Conservation (phyloP, 2,329 filamentous ascomycete genomes). For the Polytolypa hystricis region DNA sequence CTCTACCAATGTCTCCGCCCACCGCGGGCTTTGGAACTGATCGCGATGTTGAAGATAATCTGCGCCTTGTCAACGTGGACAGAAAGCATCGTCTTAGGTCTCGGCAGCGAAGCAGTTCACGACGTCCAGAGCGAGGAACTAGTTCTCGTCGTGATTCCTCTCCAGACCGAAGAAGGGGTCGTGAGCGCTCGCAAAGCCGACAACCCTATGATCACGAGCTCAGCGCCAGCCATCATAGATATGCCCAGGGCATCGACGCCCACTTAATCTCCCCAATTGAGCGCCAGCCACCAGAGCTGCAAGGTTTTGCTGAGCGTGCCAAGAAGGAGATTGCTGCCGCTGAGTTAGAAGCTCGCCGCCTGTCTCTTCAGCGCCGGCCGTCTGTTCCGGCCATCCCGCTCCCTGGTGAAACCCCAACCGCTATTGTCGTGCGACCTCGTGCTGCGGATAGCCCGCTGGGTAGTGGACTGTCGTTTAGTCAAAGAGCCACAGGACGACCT, state of each 20-base stretch:
- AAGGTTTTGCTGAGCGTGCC: constrained; percentile 48
- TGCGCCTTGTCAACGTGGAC: constrained; percentile 35
- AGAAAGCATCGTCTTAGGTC: constrained; percentile 35
- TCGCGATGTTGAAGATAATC: constrained; percentile 52
- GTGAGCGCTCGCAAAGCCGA: constrained; percentile 26
- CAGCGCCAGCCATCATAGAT: constrained; percentile 1
- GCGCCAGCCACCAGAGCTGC: constrained; percentile 15
- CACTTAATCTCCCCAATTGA: constrained; percentile 1
- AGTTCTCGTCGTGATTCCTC: constrained; percentile 36
- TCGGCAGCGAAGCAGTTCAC: constrained; percentile 42
- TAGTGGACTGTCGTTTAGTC: constrained; percentile 21
- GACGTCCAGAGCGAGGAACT: constrained; percentile 34
- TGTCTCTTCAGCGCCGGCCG: constrained; percentile 69
- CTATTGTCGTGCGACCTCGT: constrained; percentile 24
- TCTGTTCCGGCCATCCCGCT: constrained; percentile 71
- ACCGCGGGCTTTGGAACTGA: constrained; percentile 44
- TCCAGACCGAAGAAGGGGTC: constrained; percentile 32
- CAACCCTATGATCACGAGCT: constrained; percentile 18
- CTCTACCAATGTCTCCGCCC: constrained; percentile 59
- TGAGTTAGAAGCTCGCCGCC: constrained; percentile 77
- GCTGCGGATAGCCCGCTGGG: constrained; percentile 36
- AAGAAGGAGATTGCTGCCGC: constrained; percentile 68
- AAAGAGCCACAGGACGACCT: constrained; percentile 22
- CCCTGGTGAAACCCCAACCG: constrained; percentile 46
- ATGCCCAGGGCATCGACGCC: neutral